Percentiles rank a stretch among this genome's conserved stretches.
These are phyloP conservation scores for Fusarium sp. DNA, from an alignment of 2,329 filamentous ascomycete genomes.

Conservation along the genomic window DNA sequence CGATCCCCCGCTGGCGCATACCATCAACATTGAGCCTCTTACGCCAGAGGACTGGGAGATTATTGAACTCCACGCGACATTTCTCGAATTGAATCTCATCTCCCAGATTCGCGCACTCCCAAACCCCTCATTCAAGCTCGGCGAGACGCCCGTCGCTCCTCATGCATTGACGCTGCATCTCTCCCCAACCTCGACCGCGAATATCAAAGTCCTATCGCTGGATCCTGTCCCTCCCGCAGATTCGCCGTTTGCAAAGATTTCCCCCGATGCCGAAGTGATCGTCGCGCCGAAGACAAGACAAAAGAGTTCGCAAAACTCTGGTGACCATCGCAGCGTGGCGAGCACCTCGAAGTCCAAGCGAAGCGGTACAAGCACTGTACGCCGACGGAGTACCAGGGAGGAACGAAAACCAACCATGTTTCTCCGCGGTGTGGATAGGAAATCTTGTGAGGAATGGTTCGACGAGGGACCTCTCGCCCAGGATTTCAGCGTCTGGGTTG, in stretches of 20 bases:
- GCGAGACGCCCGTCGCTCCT: constrained; percentile 64
- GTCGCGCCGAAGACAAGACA: constrained; percentile 92
- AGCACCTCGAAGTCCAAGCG: constrained; percentile 84
- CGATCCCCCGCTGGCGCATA: constrained; percentile 91
- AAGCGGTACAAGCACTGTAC: constrained; percentile 80
- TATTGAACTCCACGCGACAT: constrained; percentile 96
- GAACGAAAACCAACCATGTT: constrained; percentile 78
- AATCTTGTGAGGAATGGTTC: constrained; percentile 80
- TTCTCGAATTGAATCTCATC: constrained; percentile 92
- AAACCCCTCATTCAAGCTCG: constrained; percentile 77
- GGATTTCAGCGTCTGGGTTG: constrained; percentile 84
- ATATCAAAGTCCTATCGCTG: constrained; percentile 87
- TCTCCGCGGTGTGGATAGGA: constrained; percentile 81
- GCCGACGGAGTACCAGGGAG: constrained; percentile 69
- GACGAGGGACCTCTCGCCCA: constrained; percentile 71
- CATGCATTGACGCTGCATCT: constrained; percentile 93
- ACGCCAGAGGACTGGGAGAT: constrained; percentile 99
- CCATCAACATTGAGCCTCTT: constrained; percentile 95
- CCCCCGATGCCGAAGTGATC: constrained; percentile 94
- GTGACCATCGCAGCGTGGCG: constrained; percentile 83
- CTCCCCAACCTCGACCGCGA: constrained; percentile 94
- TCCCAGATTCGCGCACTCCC: constrained; percentile 93
- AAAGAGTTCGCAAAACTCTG: constrained; percentile 73
- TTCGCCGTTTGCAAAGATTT: constrained; percentile 89
- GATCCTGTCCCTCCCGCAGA: constrained; percentile 77